Evolutionary conservation across 192 early-diverging fungal species (phyloP).

Genomic region (Gorgonomyces haynaldii): DNA sequence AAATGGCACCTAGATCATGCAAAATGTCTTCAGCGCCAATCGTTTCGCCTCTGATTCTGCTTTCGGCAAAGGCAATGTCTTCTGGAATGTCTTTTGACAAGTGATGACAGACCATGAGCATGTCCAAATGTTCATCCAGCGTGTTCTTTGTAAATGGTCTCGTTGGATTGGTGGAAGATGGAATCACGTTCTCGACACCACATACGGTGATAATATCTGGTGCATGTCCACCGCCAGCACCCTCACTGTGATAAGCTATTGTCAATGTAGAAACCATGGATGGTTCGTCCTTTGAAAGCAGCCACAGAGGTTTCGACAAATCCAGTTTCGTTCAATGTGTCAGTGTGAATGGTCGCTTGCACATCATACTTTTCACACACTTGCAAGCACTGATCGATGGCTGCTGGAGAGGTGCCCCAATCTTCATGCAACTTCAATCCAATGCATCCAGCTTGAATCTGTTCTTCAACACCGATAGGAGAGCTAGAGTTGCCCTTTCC

Average conservation of each 20-base stretch:
- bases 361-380: conserved; percentile 81
- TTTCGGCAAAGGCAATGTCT: conserved; percentile 95
- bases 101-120: conserved; percentile 99
- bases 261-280: too few relatives aligned
- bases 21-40: conserved; percentile 95
- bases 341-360: conserved; percentile 85
- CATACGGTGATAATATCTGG: conserved; percentile 55
- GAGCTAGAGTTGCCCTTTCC: conserved; percentile 85
- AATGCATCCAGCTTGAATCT: conserved; percentile 72
- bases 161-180: conserved; percentile 91
- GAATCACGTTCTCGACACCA: conserved; percentile 76
- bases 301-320: conserved; percentile 85
- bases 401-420: conserved; percentile 90
- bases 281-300: conserved; percentile 82
- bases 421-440: conserved; percentile 91
- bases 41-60: conserved; percentile 89
- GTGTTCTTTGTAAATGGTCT: conserved; percentile 92
- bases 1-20: conserved; percentile 89
- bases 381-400: conserved; percentile 77
- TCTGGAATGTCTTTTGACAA: conserved; percentile 85
- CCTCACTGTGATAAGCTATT: conserved; percentile 95
- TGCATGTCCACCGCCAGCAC: conserved; percentile 91
- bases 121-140: conserved; percentile 94
- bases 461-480: conserved; percentile 59
- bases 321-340: conserved; percentile 94